A percentile compares a stretch with the other conserved stretches of the same genome.
Evolutionary conservation across 2,329 filamentous ascomycete species (phyloP).

Genomic region (Penicillium sp.): DNA sequence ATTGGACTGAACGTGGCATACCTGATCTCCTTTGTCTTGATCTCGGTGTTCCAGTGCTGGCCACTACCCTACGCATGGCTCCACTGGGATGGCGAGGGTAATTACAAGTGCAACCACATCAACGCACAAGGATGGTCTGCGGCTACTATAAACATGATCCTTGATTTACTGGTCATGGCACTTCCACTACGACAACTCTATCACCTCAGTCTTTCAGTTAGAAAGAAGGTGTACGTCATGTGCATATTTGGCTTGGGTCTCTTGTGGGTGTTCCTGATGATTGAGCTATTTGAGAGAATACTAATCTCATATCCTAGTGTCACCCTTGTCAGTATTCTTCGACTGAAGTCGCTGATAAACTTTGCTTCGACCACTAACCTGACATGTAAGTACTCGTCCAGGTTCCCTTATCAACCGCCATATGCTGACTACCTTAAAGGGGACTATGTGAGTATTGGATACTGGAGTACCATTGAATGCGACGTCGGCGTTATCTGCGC

Average conservation of each 20-base stretch:
- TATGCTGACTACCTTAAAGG: slow-evolving; percentile 14
- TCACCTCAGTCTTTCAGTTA: slow-evolving; percentile 25
- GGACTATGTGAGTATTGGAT: slow-evolving; percentile 31
- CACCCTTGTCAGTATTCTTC: slow-evolving; percentile 47
- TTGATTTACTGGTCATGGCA: slow-evolving; percentile 31
- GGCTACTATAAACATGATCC: slow-evolving; percentile 33
- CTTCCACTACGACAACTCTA: slow-evolving; percentile 31
- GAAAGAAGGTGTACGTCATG: slow-evolving; percentile 33
- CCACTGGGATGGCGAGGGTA: slow-evolving; percentile 39
- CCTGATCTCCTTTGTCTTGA: slow-evolving; percentile 32
- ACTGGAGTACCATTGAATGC: slow-evolving; percentile 34
- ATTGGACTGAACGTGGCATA: slow-evolving; percentile 34
- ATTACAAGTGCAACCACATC: slow-evolving; percentile 38
- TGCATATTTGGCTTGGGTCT: slow-evolving; percentile 40
- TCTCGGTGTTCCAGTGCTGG: slow-evolving; percentile 39
- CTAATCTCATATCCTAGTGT: slow-evolving; percentile 32
- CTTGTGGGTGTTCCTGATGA: slow-evolving; percentile 30
- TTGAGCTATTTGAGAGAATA: too few species aligned
- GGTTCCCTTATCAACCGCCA: too few species aligned
- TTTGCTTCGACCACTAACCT: slow-evolving; percentile 45
- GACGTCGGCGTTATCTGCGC: slow-evolving; percentile 33
- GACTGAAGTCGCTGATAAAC: slow-evolving; percentile 44
- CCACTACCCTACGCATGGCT: slow-evolving; percentile 42
- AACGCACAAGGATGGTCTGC: slow-evolving; percentile 39
- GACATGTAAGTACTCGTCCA: slow-evolving; percentile 29